A percentile compares a stretch with the other conserved stretches of the same genome.
These are phyloP conservation scores for Phaeodactylum tricornutum DNA, from an alignment of 108 stramenopile species.

Conservation along the genomic window DNA sequence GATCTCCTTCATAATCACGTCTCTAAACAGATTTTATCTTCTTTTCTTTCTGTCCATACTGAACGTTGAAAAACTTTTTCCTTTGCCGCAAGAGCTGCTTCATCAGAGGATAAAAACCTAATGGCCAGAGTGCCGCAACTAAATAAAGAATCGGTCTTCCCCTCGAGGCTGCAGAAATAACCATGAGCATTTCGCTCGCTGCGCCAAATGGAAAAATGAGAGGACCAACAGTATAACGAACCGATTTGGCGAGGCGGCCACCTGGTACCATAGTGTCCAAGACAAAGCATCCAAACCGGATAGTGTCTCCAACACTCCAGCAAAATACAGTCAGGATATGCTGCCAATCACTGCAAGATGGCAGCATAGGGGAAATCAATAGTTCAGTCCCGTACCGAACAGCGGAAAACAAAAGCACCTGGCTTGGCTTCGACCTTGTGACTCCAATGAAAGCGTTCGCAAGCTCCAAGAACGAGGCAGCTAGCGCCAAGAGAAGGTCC, in stretches of 20 bases:
- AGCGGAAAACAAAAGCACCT: constrained; percentile 24
- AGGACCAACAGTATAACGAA: constrained; percentile 30
- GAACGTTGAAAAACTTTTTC: constrained; percentile 23
- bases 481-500: constrained; percentile 12
- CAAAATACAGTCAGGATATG: constrained; percentile 23
- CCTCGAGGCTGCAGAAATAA: constrained; percentile 2
- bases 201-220: constrained; percentile 38
- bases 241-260: constrained; percentile 1
- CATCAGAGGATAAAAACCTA: constrained; percentile 32
- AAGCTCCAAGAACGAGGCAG: constrained; percentile 21
- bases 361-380: constrained; percentile 24
- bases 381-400: constrained; percentile 25
- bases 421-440: constrained; percentile 17
- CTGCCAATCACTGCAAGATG: constrained; percentile 8
- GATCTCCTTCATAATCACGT: too few relatives aligned
- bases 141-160: constrained; percentile 9
- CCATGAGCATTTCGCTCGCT: constrained; percentile 30
- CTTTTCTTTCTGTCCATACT: too few relatives aligned
- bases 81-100: constrained; percentile 31
- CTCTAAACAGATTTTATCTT: too few relatives aligned
- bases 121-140: constrained; percentile 31
- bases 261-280: constrained; percentile 7
- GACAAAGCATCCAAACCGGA: constrained; percentile 40
- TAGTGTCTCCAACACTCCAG: constrained; percentile 29
- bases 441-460: constrained; percentile 20